A percentile compares a stretch with the other conserved stretches of the same genome.
These are phyloP conservation scores for Solanum lycopersicoides DNA, from an alignment of 257 asterid genomes.

Conservation along the genomic window DNA sequence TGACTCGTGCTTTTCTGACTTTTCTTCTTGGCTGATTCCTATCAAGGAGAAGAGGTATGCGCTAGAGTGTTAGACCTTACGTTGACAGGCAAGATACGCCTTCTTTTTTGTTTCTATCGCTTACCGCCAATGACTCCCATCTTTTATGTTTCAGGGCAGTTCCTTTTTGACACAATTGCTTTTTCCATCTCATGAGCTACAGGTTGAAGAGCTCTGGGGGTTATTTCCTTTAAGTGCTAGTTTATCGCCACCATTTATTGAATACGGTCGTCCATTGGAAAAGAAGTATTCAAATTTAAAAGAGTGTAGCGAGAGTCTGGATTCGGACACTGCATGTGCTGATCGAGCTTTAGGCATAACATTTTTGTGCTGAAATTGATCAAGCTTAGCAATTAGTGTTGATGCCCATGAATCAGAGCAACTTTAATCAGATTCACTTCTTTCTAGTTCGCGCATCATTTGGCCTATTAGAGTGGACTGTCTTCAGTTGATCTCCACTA, in stretches of 20 bases:
- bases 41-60: constrained; percentile 38
- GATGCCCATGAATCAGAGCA: constrained; percentile 37
- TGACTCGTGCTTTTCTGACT: neutral
- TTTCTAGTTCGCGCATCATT: constrained; percentile 8
- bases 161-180: neutral
- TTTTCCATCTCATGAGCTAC: neutral
- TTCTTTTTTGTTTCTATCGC: neutral
- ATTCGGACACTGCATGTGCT: constrained; percentile 24
- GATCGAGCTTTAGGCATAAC: constrained; percentile 7
- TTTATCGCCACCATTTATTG: constrained; percentile 15
- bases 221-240: constrained; percentile 6
- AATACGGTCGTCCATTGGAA: constrained; percentile 11
- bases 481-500: constrained; percentile 19
- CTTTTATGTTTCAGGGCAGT: neutral
- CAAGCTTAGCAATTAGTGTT: constrained; percentile 40
- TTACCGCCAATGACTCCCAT: neutral
- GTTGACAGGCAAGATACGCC: constrained; percentile 26
- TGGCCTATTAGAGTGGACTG: constrained; percentile 16
- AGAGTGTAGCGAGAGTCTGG: constrained; percentile 28
- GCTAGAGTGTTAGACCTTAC: constrained; percentile 44
- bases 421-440: constrained; percentile 23
- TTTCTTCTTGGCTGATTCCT: neutral
- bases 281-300: constrained; percentile 5
- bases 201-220: constrained; percentile 36
- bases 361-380: constrained; percentile 44